These are phyloP conservation scores for Biscogniauxia mediterranea DNA, from an alignment of 2,329 filamentous ascomycete species.

Conservation along the genomic window DNA sequence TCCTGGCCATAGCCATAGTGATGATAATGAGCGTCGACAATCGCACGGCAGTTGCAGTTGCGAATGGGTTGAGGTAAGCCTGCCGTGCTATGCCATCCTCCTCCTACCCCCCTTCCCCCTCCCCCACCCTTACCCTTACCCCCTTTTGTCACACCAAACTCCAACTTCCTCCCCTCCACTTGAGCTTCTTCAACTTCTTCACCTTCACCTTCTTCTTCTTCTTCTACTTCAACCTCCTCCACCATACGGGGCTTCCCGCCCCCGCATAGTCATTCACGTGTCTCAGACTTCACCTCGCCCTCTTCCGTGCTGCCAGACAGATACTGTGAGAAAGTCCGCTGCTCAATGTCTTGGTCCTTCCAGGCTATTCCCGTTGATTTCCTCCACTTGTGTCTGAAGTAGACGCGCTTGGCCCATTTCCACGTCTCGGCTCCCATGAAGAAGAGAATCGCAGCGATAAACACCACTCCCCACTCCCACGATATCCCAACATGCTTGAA, in stretches of 20 bases:
- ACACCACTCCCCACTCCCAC: constrained; percentile 64
- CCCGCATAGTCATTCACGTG: constrained; percentile 27
- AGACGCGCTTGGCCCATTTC: constrained; percentile 57
- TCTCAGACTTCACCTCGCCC: constrained; percentile 3
- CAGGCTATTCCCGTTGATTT: constrained; percentile 29
- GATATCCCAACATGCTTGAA: constrained; percentile 60
- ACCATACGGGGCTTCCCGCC: constrained; percentile 19
- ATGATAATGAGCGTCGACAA: too few species aligned
- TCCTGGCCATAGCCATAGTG: too few species aligned
- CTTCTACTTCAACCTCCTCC: background rate
- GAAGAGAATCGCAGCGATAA: constrained; percentile 53
- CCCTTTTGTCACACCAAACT: too few species aligned
- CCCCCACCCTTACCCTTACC: too few species aligned
- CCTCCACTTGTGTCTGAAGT: constrained; percentile 29
- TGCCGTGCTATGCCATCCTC: too few species aligned
- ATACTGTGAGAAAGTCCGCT: constrained; percentile 40
- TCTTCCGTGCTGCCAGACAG: constrained; percentile 19
- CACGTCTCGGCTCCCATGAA: constrained; percentile 57
- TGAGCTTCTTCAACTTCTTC: too few species aligned
- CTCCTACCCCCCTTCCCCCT: too few species aligned
- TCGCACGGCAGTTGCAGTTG: too few species aligned
- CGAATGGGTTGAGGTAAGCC: too few species aligned
- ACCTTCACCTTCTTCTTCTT: too few species aligned
- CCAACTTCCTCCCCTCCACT: too few species aligned
- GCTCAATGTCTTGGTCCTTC: constrained; percentile 40